A percentile compares a stretch with the other conserved stretches of the same genome.
phyloP scores from a whole-genome alignment of 139 green algal species.

The Limnomonas spitsbergensis region DNA sequence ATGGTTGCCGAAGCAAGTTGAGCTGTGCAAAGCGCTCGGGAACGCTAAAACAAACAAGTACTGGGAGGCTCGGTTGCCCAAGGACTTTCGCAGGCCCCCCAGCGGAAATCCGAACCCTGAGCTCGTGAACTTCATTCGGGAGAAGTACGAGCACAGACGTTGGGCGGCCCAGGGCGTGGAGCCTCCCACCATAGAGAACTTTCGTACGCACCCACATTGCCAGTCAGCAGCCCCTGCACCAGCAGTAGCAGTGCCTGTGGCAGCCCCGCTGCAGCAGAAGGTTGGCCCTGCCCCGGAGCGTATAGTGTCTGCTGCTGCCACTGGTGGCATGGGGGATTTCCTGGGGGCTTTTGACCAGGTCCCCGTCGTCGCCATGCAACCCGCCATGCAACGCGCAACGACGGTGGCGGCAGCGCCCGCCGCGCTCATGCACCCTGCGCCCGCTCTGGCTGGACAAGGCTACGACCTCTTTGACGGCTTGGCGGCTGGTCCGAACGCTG shows the following conservation, averaged over 20 bases:
- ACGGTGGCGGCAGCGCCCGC: background rate
- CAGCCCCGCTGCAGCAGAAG: background rate
- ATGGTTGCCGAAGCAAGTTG: constrained; percentile 89
- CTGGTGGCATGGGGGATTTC: background rate
- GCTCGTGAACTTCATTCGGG: constrained; percentile 76
- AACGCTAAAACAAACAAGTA: constrained; percentile 76
- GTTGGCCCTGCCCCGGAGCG: no score
- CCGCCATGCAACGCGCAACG: background rate
- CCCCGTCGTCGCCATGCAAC: background rate
- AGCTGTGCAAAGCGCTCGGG: constrained; percentile 77
- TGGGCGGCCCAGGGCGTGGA: constrained; percentile 52
- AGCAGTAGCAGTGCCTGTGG: background rate
- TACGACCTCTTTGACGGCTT: background rate
- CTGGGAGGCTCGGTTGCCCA: constrained; percentile 81
- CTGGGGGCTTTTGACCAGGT: background rate
- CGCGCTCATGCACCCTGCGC: background rate
- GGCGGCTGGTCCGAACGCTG: background rate
- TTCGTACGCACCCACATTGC: constrained; percentile 60
- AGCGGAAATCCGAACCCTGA: constrained; percentile 63
- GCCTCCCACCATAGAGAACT: constrained; percentile 80
- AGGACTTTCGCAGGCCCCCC: constrained; percentile 63
- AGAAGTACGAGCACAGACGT: constrained; percentile 70
- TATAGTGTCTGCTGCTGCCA: background rate
- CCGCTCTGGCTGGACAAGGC: no score
- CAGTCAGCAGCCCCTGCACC: background rate